phyloP scores from a whole-genome alignment of 306 rosid genomes.

The Cercis canadensis region DNA sequence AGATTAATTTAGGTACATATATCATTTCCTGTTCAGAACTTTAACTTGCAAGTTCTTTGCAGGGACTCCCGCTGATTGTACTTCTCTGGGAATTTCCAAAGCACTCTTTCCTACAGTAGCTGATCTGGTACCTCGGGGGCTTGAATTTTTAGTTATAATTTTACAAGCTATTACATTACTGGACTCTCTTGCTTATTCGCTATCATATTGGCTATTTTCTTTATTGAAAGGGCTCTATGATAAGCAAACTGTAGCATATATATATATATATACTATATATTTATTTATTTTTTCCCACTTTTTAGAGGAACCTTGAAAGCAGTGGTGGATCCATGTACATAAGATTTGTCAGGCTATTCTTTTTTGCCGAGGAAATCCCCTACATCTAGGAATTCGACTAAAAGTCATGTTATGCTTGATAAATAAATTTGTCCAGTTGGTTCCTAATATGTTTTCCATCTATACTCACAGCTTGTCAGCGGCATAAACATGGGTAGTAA shows the following conservation, averaged over 20 bases:
- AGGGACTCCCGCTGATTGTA: conserved; percentile 78
- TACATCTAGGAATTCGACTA: background rate
- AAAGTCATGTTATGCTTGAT: background rate
- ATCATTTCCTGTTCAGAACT: no score
- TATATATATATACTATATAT: no score
- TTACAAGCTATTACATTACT: conserved; percentile 10
- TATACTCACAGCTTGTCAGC: conserved; percentile 65
- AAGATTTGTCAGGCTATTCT: background rate
- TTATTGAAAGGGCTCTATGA: background rate
- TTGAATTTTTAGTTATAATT: conserved; percentile 1
- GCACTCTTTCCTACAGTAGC: conserved; percentile 60
- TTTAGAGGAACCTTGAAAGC: no score
- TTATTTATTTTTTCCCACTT: no score
- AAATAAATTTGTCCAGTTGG: conserved; percentile 2
- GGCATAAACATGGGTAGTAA: conserved; percentile 90
- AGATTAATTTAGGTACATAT: background rate
- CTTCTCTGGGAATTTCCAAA: conserved; percentile 70
- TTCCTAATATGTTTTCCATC: conserved; percentile 13
- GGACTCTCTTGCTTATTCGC: background rate
- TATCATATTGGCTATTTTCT: background rate
- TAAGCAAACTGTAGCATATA: background rate
- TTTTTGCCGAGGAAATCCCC: background rate
- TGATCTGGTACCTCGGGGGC: conserved; percentile 51
- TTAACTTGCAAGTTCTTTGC: conserved; percentile 32
- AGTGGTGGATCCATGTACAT: no score